Conservation (phyloP, 768 basidiomycete genomes). For the Austroboletus eburneus region DNA sequence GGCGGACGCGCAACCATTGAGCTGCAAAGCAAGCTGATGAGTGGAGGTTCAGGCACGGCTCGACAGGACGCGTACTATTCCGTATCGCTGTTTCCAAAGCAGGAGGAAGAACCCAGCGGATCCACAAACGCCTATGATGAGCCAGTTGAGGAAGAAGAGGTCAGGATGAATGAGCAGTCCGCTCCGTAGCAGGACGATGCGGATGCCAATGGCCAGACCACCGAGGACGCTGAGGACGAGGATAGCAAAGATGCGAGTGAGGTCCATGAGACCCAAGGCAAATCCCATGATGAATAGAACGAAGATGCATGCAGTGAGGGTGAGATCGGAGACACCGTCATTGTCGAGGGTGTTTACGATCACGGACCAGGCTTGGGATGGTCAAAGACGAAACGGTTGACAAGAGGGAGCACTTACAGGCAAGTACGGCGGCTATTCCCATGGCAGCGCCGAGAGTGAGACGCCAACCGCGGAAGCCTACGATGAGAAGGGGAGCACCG, state of each 20-base stretch:
- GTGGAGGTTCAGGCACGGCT: neutral
- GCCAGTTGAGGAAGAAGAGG: constrained; percentile 47
- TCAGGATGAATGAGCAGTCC: constrained; percentile 42
- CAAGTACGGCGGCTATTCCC: constrained; percentile 47
- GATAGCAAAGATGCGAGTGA: constrained; percentile 47
- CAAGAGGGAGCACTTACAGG: constrained; percentile 32
- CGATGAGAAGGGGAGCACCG: constrained; percentile 51
- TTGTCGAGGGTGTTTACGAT: constrained; percentile 52
- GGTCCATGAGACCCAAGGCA: constrained; percentile 48
- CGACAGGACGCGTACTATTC: constrained; percentile 42
- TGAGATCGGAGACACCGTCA: constrained; percentile 47
- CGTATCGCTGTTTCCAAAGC: constrained; percentile 43
- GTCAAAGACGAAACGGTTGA: neutral
- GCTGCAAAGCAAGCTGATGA: constrained; percentile 25
- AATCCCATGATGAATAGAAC: constrained; percentile 49
- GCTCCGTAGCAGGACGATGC: constrained; percentile 46
- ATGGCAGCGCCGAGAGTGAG: constrained; percentile 52
- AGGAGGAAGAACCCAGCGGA: constrained; percentile 39
- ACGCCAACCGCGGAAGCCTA: constrained; percentile 55
- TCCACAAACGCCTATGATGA: constrained; percentile 45
- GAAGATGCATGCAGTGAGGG: constrained; percentile 47
- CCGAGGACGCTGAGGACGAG: constrained; percentile 46
- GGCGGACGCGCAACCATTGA: constrained; percentile 48
- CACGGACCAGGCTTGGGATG: constrained; percentile 54
- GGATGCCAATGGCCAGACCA: constrained; percentile 54